Evolutionary conservation across 805 yeast genomes (phyloP).

Genomic region (Zygoascus biomembranicola): DNA sequence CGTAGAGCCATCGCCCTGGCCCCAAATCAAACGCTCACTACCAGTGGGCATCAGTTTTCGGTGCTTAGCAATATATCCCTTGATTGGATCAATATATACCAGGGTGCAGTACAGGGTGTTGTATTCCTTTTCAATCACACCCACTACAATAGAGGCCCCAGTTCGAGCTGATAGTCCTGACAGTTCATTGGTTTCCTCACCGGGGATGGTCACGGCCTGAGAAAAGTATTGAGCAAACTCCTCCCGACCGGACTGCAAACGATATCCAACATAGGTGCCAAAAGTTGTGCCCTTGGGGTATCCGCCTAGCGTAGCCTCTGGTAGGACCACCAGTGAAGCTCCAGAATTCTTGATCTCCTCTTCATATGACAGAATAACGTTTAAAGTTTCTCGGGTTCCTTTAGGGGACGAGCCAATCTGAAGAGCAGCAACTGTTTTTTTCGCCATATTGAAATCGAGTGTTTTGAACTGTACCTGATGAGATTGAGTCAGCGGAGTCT

Average conservation of each 20-base stretch:
- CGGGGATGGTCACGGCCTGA: constrained; percentile 30
- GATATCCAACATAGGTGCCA: constrained; percentile 37
- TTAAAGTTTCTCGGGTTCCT: constrained; percentile 33
- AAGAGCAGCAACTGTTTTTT: constrained; percentile 33
- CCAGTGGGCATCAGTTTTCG: constrained; percentile 40
- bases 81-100: constrained; percentile 33
- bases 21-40: constrained; percentile 39
- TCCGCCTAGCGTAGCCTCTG: constrained; percentile 41
- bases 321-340: constrained; percentile 35
- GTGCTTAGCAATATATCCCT: constrained; percentile 36
- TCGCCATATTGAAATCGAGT: background rate
- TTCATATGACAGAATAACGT: constrained; percentile 34
- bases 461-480: too few species aligned
- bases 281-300: constrained; percentile 39
- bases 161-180: constrained; percentile 30
- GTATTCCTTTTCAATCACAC: constrained; percentile 35
- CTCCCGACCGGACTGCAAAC: constrained; percentile 35
- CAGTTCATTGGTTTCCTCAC: constrained; percentile 29
- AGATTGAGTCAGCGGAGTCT: too few species aligned
- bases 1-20: constrained; percentile 41
- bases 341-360: constrained; percentile 27
- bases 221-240: constrained; percentile 31
- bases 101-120: constrained; percentile 36
- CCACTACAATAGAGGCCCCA: constrained; percentile 32
- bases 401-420: constrained; percentile 35